These are phyloP conservation scores for Infundibulicybe gibba DNA, from an alignment of 768 basidiomycete species.

Conservation along the genomic window DNA sequence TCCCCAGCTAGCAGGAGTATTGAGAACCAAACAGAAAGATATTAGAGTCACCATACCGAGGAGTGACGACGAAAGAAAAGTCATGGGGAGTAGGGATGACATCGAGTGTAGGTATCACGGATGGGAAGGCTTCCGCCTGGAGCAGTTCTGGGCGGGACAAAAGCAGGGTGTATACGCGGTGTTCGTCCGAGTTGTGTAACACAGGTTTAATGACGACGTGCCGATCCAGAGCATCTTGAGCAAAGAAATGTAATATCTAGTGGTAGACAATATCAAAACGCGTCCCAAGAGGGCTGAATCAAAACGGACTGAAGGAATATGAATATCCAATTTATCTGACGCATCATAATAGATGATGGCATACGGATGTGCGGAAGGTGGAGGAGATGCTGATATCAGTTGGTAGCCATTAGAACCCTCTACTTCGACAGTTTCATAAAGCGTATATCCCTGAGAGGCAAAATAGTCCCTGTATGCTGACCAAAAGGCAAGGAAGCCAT, in stretches of 20 bases:
- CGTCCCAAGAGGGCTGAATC: too few relatives aligned
- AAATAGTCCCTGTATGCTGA: too few relatives aligned
- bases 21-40: background rate
- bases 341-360: too few relatives aligned
- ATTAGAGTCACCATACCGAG: background rate
- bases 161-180: background rate
- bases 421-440: too few relatives aligned
- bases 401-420: too few relatives aligned
- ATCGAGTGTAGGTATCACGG: background rate
- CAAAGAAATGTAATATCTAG: background rate
- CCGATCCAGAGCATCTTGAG: background rate
- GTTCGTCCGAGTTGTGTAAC: background rate
- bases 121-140: background rate
- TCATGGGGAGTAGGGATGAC: background rate
- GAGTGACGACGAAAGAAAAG: background rate
- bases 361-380: too few relatives aligned
- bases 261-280: too few relatives aligned
- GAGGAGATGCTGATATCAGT: too few relatives aligned
- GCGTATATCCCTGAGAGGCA: too few relatives aligned
- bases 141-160: background rate
- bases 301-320: too few relatives aligned
- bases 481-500: too few relatives aligned
- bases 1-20: background rate
- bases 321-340: too few relatives aligned
- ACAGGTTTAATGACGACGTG: background rate